phyloP scores from a whole-genome alignment of 1,284 basidiomycete species.

The Leccinum solheimii region DNA sequence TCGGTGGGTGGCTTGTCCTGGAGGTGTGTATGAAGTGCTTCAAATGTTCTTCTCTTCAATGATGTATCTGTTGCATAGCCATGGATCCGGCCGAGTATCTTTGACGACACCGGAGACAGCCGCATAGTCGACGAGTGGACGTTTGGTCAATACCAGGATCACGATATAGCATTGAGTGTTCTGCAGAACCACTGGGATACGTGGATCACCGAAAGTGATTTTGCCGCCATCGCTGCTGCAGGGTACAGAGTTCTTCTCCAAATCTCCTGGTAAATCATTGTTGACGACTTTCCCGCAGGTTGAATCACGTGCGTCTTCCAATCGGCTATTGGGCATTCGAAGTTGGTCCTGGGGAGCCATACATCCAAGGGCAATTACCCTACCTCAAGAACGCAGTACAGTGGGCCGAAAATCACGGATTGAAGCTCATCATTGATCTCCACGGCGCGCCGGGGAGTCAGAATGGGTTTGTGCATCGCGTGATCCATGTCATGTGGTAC shows the following conservation, averaged over 20 bases:
- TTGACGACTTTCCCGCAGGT: slow-evolving; percentile 37
- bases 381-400: slow-evolving; percentile 72
- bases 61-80: slow-evolving; percentile 45
- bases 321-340: slow-evolving; percentile 95
- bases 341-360: slow-evolving; percentile 78
- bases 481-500: neutral
- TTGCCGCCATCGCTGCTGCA: slow-evolving; percentile 69
- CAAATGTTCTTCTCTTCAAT: neutral
- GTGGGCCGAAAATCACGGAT: slow-evolving; percentile 75
- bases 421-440: slow-evolving; percentile 83
- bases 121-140: slow-evolving; percentile 80
- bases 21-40: slow-evolving; percentile 46
- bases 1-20: slow-evolving; percentile 76
- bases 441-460: slow-evolving; percentile 86
- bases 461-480: slow-evolving; percentile 57
- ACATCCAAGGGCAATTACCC: slow-evolving; percentile 75
- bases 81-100: slow-evolving; percentile 87
- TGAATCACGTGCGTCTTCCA: slow-evolving; percentile 86
- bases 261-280: neutral
- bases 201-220: slow-evolving; percentile 80
- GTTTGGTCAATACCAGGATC: slow-evolving; percentile 65
- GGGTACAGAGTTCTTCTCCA: slow-evolving; percentile 47
- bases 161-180: slow-evolving; percentile 44
- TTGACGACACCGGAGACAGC: slow-evolving; percentile 70
- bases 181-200: slow-evolving; percentile 77